Percentiles rank a stretch among this genome's conserved stretches.
Evolutionary conservation across 179 eudicot species (phyloP).

Genomic region (Silene vulgaris): DNA sequence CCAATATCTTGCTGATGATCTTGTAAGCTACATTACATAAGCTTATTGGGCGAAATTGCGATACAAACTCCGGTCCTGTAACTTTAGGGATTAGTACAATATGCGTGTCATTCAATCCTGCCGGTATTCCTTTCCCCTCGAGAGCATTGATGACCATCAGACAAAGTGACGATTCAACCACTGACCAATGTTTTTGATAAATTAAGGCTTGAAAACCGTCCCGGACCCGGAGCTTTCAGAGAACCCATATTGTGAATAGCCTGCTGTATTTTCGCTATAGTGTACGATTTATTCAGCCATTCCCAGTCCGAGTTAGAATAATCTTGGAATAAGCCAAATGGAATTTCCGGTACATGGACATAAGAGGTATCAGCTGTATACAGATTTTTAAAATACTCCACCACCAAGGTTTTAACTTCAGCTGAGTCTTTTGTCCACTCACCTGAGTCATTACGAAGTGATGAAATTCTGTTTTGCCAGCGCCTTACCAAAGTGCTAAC

Average conservation of each 20-base stretch:
- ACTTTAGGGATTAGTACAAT: background rate
- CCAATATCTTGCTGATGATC: conserved; percentile 1
- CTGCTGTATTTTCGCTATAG: background rate
- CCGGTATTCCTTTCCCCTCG: background rate
- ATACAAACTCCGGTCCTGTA: background rate
- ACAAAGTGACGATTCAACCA: background rate
- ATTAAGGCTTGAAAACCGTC: background rate
- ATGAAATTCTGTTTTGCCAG: background rate
- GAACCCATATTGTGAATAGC: background rate
- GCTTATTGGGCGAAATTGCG: background rate
- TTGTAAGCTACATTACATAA: conserved; percentile 4
- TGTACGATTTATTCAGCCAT: background rate
- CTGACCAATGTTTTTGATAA: background rate
- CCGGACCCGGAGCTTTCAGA: background rate
- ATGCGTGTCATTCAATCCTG: background rate
- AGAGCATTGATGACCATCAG: background rate
- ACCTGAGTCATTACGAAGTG: background rate
- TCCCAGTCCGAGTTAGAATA: background rate
- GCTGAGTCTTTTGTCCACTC: background rate
- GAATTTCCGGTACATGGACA: too few relatives aligned
- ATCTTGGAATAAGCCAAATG: too few relatives aligned
- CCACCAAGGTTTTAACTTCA: background rate
- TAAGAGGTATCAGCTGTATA: background rate
- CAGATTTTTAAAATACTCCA: background rate
- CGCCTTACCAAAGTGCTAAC: background rate